Conservation (phyloP, 2,329 filamentous ascomycete genomes). For the Diplocarpon mali region DNA sequence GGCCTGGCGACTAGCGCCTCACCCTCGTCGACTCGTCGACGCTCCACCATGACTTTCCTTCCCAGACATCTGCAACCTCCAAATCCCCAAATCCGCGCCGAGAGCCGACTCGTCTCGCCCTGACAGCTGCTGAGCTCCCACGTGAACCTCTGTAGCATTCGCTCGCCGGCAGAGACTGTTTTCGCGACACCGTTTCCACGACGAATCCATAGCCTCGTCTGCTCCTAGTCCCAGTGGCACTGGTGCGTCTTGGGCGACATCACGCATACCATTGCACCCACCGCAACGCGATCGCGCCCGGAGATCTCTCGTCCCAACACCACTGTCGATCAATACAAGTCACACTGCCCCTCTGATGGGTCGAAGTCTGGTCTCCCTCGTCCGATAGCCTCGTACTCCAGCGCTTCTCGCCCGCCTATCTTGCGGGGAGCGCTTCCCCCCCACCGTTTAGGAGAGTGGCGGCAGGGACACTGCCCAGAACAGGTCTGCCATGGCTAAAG, state of each 20-base stretch:
- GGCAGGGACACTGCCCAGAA: not conserved
- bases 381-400: constrained; percentile 24
- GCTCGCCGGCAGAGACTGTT: not conserved
- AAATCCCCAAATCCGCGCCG: not conserved
- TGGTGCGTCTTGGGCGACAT: constrained; percentile 1
- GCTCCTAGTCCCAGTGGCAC: constrained; percentile 1
- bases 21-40: not conserved
- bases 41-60: constrained; percentile 3
- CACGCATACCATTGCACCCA: constrained; percentile 3
- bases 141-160: not conserved
- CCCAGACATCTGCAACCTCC: not conserved
- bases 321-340: not conserved
- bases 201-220: constrained; percentile 4
- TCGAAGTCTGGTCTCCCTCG: constrained; percentile 17
- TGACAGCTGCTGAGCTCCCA: not conserved
- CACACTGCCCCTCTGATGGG: constrained; percentile 22
- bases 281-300: constrained; percentile 3
- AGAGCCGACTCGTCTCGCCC: not conserved
- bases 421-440: constrained; percentile 26
- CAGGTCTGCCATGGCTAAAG: constrained; percentile 22
- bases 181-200: constrained; percentile 1
- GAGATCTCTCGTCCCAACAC: not conserved
- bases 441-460: constrained; percentile 3
- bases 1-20: not conserved
- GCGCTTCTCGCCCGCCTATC: constrained; percentile 25